Conservation (phyloP, 2,329 filamentous ascomycete genomes). For the Nemania sp. region DNA sequence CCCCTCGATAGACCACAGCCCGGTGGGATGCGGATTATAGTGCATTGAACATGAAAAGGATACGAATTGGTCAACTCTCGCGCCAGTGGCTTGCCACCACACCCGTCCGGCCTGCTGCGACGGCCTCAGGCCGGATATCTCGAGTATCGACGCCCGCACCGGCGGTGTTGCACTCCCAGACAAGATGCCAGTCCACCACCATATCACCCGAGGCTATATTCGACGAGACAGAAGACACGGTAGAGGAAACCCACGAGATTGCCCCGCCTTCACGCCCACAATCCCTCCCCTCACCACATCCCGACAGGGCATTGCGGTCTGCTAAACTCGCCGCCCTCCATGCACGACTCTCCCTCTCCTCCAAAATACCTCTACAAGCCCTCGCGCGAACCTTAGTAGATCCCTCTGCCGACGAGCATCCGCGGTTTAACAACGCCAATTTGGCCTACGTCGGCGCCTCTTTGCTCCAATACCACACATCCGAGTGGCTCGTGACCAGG, state of each 20-base stretch:
- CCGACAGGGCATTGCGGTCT: slow-evolving; percentile 74
- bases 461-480: slow-evolving; percentile 87
- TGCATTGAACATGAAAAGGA: slow-evolving; percentile 66
- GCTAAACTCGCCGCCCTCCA: slow-evolving; percentile 94
- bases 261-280: neutral
- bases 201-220: slow-evolving; percentile 28
- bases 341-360: slow-evolving; percentile 84
- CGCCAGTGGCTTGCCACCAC: slow-evolving; percentile 65
- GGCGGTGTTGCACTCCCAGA: slow-evolving; percentile 40
- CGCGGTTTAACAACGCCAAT: slow-evolving; percentile 88
- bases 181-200: slow-evolving; percentile 44
- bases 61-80: slow-evolving; percentile 70
- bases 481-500: slow-evolving; percentile 87
- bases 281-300: slow-evolving; percentile 76
- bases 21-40: slow-evolving; percentile 46
- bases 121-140: slow-evolving; percentile 52
- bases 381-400: slow-evolving; percentile 89
- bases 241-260: neutral
- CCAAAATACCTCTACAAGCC: slow-evolving; percentile 84
- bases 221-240: slow-evolving; percentile 40
- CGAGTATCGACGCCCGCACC: slow-evolving; percentile 38
- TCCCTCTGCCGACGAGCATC: slow-evolving; percentile 81
- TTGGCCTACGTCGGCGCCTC: slow-evolving; percentile 84
- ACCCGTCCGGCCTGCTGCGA: slow-evolving; percentile 59
- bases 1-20: slow-evolving; percentile 39